Evolutionary conservation across 768 basidiomycete species (phyloP), one percentile per base, ranked within the genome.

Genomic region (Termitomyces eurrhizus): DNA sequence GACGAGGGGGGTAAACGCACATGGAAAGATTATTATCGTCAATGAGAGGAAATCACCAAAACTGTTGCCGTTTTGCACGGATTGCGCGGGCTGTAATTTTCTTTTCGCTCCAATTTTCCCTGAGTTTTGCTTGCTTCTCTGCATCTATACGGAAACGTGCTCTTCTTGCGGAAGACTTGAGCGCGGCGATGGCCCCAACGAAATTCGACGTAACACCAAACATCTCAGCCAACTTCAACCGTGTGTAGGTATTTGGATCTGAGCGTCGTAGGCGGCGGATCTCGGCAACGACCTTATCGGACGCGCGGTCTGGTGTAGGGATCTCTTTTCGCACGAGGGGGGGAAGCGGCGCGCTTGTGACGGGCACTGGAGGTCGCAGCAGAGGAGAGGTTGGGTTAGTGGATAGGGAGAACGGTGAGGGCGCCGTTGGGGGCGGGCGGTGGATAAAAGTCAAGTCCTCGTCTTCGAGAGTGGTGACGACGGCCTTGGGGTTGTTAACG

Each of bases 361-460:
- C 62, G 11, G 74, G 66, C 8, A 70, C 55, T 7, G 75, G 68
- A 14, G 81, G 73, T 0, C 76, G 76, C 16, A 93, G 80, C 5
- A 93, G 77, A 0, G 92, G 89, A 0, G 92, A 94, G 7, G 82
- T 73, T 11, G 92, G 92, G 9, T 80, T 77, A 6, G 84, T 84
- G 6, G 84, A 87, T 59, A 86, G 82, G 21, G 92, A 94, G 61
- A 79, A 76, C 3, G 91, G 90, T 18, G 90, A 80, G 9, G 89
- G 88, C 11, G 86, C 82, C 11, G 88, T 84, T 0, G 92, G 89
- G 0, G 92, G 92, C n/a, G 89, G 89, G 46, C 92, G 86, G 70
- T 91, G 90, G 60, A 93, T 86, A 70, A 93, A 93, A 0, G 90
- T 90, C 58, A 92, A 72, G 61, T 80, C 76, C 59, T 82, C 80